A percentile compares a stretch with the other conserved stretches of the same genome.
These are phyloP conservation scores for Jackrogersella minutella DNA, from an alignment of 495 filamentous ascomycete genomes.

Conservation along the genomic window DNA sequence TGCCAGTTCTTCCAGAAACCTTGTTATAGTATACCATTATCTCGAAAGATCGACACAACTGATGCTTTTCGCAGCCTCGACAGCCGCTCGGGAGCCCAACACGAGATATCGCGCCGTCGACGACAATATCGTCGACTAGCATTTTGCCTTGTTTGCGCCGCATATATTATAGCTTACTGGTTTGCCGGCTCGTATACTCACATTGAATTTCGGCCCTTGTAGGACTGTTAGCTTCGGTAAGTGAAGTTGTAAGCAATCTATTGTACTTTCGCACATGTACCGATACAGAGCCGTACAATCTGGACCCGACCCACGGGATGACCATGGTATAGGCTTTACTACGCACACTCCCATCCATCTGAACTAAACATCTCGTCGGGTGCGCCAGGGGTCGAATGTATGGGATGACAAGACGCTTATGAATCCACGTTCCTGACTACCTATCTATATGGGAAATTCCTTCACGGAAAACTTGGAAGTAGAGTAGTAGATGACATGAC, in stretches of 20 bases:
- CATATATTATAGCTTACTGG: slow-evolving; percentile 1
- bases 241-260: background rate
- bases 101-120: slow-evolving; percentile 28
- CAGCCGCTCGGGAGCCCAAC: slow-evolving; percentile 26
- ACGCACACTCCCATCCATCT: background rate
- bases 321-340: background rate
- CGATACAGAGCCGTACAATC: slow-evolving; percentile 19
- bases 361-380: background rate
- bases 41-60: slow-evolving; percentile 27
- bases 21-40: slow-evolving; percentile 20
- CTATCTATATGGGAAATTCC: background rate
- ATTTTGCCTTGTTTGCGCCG: slow-evolving; percentile 14
- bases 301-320: background rate
- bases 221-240: slow-evolving; percentile 1
- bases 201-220: slow-evolving; percentile 13
- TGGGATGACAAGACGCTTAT: slow-evolving; percentile 8
- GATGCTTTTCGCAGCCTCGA: slow-evolving; percentile 39
- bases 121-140: slow-evolving; percentile 8
- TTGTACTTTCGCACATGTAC: slow-evolving; percentile 17
- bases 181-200: slow-evolving; percentile 13
- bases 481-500: background rate
- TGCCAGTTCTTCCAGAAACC: slow-evolving; percentile 13
- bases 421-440: slow-evolving; percentile 11
- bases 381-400: slow-evolving; percentile 4
- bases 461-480: slow-evolving; percentile 13